Evolutionary conservation across 257 asterid species (phyloP).

Genomic region (Fraxinus pennsylvanica): DNA sequence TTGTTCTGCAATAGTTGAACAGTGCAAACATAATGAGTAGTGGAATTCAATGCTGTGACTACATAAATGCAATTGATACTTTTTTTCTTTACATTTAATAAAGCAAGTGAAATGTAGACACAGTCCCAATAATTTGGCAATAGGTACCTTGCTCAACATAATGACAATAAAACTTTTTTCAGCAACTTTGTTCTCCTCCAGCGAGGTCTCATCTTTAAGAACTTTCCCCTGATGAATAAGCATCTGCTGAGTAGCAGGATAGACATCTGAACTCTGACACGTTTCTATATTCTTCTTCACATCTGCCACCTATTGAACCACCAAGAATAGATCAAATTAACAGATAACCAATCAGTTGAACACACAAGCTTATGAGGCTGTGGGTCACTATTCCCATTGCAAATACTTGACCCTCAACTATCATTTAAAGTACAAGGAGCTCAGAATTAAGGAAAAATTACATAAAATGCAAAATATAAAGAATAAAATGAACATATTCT

Average conservation of each 20-base stretch:
- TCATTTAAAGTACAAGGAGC: neutral
- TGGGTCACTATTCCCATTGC: neutral
- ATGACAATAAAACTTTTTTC: constrained; percentile 77
- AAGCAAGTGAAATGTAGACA: neutral
- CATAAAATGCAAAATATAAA: neutral
- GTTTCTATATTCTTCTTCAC: constrained; percentile 77
- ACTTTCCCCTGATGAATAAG: constrained; percentile 92
- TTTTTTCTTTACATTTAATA: neutral
- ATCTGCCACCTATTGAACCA: constrained; percentile 58
- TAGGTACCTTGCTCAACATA: constrained; percentile 76
- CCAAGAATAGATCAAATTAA: neutral
- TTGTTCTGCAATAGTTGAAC: constrained; percentile 48
- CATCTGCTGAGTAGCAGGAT: constrained; percentile 83
- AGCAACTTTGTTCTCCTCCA: constrained; percentile 79
- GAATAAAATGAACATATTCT: neutral
- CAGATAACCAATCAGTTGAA: neutral
- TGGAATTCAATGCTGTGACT: neutral
- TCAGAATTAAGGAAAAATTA: neutral
- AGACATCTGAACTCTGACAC: constrained; percentile 64
- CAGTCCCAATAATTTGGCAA: neutral
- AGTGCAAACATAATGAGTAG: constrained; percentile 25
- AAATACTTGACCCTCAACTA: neutral
- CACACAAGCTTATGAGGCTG: neutral
- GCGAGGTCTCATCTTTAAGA: constrained; percentile 70
- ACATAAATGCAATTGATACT: neutral